A percentile compares a stretch with the other conserved stretches of the same genome.
Conservation (phyloP, 2,329 filamentous ascomycete genomes). For the Truncatella angustata region DNA sequence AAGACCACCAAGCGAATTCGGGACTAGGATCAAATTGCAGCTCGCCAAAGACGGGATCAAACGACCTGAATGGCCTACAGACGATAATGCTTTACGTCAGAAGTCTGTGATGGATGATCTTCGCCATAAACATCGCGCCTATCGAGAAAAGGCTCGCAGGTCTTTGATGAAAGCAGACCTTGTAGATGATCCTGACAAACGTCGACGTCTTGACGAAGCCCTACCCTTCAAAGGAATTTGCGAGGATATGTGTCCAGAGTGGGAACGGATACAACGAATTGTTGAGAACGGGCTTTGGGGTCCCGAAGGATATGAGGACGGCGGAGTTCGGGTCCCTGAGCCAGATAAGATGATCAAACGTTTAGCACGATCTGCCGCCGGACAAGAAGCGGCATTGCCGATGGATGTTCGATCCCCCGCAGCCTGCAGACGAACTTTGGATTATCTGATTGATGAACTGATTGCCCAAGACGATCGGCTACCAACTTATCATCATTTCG, state of each 20-base stretch:
- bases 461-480: slow-evolving; percentile 55
- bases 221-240: slow-evolving; percentile 68
- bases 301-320: slow-evolving; percentile 49
- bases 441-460: slow-evolving; percentile 62
- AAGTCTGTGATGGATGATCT: slow-evolving; percentile 53
- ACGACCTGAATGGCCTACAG: slow-evolving; percentile 53
- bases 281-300: slow-evolving; percentile 57
- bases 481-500: slow-evolving; percentile 56
- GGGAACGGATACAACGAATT: slow-evolving; percentile 62
- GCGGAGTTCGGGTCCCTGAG: slow-evolving; percentile 43
- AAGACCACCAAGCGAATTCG: slow-evolving; percentile 23
- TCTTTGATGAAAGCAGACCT: slow-evolving; percentile 58
- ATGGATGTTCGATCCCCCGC: slow-evolving; percentile 65
- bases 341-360: slow-evolving; percentile 63
- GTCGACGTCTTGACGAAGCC: slow-evolving; percentile 60
- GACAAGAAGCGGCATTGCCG: slow-evolving; percentile 64
- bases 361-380: slow-evolving; percentile 65
- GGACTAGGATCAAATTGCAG: slow-evolving; percentile 50
- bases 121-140: slow-evolving; percentile 54
- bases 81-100: slow-evolving; percentile 51
- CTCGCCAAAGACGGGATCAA: slow-evolving; percentile 53
- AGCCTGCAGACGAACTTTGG: slow-evolving; percentile 56
- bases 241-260: slow-evolving; percentile 69
- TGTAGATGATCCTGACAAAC: slow-evolving; percentile 64
- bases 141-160: slow-evolving; percentile 54